phyloP scores from a whole-genome alignment of 306 rosid genomes.

The Herpetospermum pedunculosum region DNA sequence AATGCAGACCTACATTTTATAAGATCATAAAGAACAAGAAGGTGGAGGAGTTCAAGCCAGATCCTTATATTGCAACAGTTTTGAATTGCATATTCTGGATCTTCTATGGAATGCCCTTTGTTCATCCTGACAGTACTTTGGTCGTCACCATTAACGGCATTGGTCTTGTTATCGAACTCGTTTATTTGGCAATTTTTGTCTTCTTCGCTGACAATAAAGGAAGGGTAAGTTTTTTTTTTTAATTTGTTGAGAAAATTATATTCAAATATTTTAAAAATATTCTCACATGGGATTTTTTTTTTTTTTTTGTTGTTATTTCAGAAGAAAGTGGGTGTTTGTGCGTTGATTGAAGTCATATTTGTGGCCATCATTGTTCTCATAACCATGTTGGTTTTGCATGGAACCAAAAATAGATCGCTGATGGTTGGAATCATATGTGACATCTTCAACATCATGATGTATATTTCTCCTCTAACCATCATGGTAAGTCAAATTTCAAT shows the following conservation, averaged over 20 bases:
- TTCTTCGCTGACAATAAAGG: neutral
- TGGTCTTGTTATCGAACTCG: slow-evolving; percentile 10
- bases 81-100: too few species aligned
- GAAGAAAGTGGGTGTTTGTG: slow-evolving; percentile 3
- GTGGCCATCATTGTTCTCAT: neutral
- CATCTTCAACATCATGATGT: slow-evolving; percentile 47
- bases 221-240: too few species aligned
- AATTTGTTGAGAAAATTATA: too few species aligned
- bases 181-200: slow-evolving; percentile 31
- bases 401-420: slow-evolving; percentile 14
- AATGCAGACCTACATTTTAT: too few species aligned
- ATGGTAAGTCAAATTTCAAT: too few species aligned
- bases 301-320: too few species aligned
- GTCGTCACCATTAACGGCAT: slow-evolving; percentile 49
- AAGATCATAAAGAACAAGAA: too few species aligned
- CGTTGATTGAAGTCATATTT: neutral
- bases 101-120: slow-evolving; percentile 57
- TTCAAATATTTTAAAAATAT: too few species aligned
- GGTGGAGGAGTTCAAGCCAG: too few species aligned
- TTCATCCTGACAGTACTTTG: slow-evolving; percentile 35
- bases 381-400: neutral
- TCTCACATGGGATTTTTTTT: too few species aligned
- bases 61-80: too few species aligned
- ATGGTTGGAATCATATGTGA: slow-evolving; percentile 43
- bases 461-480: too few species aligned